Base-by-base conservation (phyloP, 441 rosid species). In the Erodium moschatum region DNA sequence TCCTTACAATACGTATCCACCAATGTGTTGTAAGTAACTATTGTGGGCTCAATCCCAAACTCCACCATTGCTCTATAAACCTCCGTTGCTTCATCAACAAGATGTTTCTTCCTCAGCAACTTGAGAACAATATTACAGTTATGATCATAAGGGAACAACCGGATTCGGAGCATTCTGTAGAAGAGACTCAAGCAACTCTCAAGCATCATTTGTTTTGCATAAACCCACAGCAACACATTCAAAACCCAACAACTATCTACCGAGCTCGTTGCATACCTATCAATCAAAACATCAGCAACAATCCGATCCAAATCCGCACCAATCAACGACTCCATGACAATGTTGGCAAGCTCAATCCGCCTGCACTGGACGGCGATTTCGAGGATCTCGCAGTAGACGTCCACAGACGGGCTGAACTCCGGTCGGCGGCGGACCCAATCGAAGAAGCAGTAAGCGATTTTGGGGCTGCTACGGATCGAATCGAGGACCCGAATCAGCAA, bases 101-200 rank as follows among this genome's bases (percentile, higher is more conserved):
- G 81, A 73, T 65, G 70, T 1, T 70, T 71, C 72, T 85, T 84
- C 70, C 84, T 83, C 58, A 90, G 90, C 65, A 86, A 65, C 82
- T 65, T 80, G 64, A 90, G 86, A 75, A 88, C 73, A 68, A 81
- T 77, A 81, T 86, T 86, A 73, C 90, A 90, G 46, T 79, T 86
- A 70, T 80, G 84, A 70, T 82, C 83, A 70, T 82, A 83, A 3
- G 90, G 89, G 66, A 83, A 78, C 44, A 84, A 73, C 16, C 88
- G 79, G 64, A 63, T 80, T 73, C 80, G 76, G 69, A 86, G 64
- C 89, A 90, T 87, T 75, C 78, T 84, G 72, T 81, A 73, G n/a
- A 88, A 90, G 66, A 81, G 73, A 72, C 48, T 61, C 60, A 90
- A 77, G 71, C 85, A 83, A 65, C 73, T 75, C 64, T 85, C 83